These are phyloP conservation scores for Naumovozyma baii DNA, from an alignment of 805 yeast species.

Conservation along the genomic window DNA sequence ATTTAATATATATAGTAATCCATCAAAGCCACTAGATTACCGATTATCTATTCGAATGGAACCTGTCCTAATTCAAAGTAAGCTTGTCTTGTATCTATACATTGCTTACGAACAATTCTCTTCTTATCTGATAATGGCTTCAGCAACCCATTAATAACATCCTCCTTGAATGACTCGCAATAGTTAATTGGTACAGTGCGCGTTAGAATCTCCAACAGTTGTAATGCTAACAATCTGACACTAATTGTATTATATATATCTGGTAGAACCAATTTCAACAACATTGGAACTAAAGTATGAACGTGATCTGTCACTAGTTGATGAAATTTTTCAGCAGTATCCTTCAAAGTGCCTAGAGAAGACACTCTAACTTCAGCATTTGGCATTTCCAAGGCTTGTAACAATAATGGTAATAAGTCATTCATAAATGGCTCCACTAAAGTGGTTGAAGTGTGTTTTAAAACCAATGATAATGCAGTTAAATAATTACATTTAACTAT, in stretches of 20 bases:
- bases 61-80: conserved; percentile 47
- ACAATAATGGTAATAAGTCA: conserved; percentile 57
- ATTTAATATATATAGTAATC: too few relatives aligned
- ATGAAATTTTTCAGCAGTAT: conserved; percentile 48
- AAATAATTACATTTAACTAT: conserved; percentile 42
- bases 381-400: conserved; percentile 49
- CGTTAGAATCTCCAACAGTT: conserved; percentile 45
- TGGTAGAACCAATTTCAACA: conserved; percentile 31
- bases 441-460: conserved; percentile 53
- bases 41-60: conserved; percentile 24
- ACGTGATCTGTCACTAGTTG: conserved; percentile 45
- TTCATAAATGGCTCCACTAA: conserved; percentile 57
- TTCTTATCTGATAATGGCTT: conserved; percentile 60
- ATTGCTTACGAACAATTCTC: conserved; percentile 64
- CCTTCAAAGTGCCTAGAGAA: conserved; percentile 48
- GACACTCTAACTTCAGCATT: conserved; percentile 46
- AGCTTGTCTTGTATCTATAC: conserved; percentile 71
- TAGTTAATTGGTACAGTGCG: conserved; percentile 31
- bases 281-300: conserved; percentile 44
- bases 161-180: conserved; percentile 44
- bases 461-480: conserved; percentile 55
- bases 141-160: conserved; percentile 40
- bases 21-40: background rate
- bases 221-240: conserved; percentile 49
- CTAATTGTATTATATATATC: conserved; percentile 32